Percentiles rank a stretch among this genome's conserved stretches.
Conservation (phyloP, 768 basidiomycete genomes). For the Trichaptum fuscoviolaceum region DNA sequence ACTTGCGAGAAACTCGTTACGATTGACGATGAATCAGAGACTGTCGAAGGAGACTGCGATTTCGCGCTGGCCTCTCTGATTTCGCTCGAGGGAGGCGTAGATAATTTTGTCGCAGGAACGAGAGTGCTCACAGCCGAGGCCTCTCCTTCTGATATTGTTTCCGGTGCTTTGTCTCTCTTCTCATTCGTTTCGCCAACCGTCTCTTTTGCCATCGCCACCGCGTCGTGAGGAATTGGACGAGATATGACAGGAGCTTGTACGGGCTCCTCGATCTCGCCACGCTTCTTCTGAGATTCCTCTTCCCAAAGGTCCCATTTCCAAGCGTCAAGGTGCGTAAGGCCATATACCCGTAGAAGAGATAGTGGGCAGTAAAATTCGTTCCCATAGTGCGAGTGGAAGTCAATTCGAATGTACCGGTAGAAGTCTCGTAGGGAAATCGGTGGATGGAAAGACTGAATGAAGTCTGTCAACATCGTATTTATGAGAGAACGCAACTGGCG, state of each 20-base stretch:
- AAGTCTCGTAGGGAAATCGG: slow-evolving; percentile 73
- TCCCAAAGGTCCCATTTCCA: slow-evolving; percentile 92
- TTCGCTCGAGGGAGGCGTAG: not conserved
- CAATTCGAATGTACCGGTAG: slow-evolving; percentile 90
- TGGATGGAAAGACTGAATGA: slow-evolving; percentile 65
- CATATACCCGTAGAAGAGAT: slow-evolving; percentile 86
- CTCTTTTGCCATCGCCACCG: slow-evolving; percentile 11
- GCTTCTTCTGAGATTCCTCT: slow-evolving; percentile 52
- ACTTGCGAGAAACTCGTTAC: not conserved
- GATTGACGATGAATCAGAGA: not conserved
- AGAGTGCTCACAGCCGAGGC: not conserved
- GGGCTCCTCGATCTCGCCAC: slow-evolving; percentile 12
- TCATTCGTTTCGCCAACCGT: slow-evolving; percentile 13
- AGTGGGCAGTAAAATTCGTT: slow-evolving; percentile 96
- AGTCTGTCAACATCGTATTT: slow-evolving; percentile 2
- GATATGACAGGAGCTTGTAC: slow-evolving; percentile 7
- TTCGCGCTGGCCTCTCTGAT: not conserved
- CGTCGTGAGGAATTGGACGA: slow-evolving; percentile 21
- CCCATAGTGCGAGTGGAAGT: slow-evolving; percentile 91
- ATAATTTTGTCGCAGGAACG: not conserved
- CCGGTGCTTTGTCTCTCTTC: not conserved
- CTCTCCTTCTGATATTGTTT: not conserved
- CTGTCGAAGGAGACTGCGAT: not conserved
- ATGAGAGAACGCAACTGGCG: slow-evolving; percentile 20
- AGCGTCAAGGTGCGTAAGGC: slow-evolving; percentile 92